Conservation (phyloP, 2,329 filamentous ascomycete genomes). For the Lasiodiplodia hormozganensis region DNA sequence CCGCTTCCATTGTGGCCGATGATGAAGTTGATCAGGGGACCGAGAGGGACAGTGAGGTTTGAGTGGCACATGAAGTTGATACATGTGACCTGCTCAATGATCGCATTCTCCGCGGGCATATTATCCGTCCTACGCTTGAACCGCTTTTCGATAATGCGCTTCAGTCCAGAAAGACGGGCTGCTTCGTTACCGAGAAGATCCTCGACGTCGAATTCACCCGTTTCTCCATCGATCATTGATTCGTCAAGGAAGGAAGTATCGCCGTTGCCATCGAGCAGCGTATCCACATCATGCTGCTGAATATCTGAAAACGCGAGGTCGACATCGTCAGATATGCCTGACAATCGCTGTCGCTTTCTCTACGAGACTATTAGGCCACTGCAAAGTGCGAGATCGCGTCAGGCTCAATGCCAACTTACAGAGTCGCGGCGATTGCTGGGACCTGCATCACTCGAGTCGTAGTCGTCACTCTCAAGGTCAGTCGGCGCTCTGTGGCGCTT, state of each 20-base stretch:
- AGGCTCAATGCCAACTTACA: conserved; percentile 1
- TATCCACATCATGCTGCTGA: not conserved
- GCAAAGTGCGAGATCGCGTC: not conserved
- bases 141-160: conserved; percentile 13
- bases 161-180: not conserved
- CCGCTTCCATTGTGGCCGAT: conserved; percentile 97
- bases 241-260: conserved; percentile 5
- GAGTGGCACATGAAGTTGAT: conserved; percentile 97
- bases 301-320: not conserved
- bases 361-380: not conserved
- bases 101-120: conserved; percentile 78
- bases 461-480: conserved; percentile 1
- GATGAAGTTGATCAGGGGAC: conserved; percentile 96
- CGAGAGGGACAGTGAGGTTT: conserved; percentile 81
- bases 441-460: not conserved
- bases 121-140: conserved; percentile 56
- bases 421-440: conserved; percentile 18
- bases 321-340: not conserved
- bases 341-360: conserved; percentile 23
- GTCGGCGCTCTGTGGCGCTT: conserved; percentile 21
- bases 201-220: conserved; percentile 4
- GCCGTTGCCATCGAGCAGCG: not conserved
- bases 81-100: conserved; percentile 86
- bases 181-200: conserved; percentile 3
- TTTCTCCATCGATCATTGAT: not conserved